Conservation (phyloP, 169 alveolate species). For the Babesia caballi region DNA sequence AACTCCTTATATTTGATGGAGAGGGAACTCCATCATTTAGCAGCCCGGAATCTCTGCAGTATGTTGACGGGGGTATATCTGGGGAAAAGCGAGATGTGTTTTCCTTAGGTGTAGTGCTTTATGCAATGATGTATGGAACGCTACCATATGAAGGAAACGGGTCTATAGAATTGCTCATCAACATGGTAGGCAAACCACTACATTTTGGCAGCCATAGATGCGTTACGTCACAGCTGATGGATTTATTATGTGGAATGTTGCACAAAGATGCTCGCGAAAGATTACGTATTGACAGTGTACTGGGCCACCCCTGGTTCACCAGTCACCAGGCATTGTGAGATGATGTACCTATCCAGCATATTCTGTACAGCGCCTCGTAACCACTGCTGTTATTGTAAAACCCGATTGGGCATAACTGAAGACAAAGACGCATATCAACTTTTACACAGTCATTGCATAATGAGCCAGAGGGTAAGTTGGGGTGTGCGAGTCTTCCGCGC, state of each 20-base stretch:
- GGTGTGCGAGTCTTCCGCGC: no score
- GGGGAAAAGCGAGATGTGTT: conserved; percentile 45
- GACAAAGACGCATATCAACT: no score
- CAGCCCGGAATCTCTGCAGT: conserved; percentile 51
- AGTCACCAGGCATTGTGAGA: no score
- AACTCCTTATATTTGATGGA: conserved; percentile 40
- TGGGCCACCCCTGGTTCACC: conserved; percentile 53
- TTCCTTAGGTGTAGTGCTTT: conserved; percentile 58
- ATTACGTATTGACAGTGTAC: neutral
- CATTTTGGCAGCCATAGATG: conserved; percentile 8
- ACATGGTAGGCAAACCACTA: conserved; percentile 39
- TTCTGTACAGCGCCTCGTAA: no score
- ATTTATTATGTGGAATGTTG: conserved; percentile 34
- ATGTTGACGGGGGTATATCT: conserved; percentile 46
- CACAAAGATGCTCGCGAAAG: conserved; percentile 28
- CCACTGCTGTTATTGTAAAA: no score
- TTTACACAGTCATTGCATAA: no score
- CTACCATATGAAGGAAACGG: conserved; percentile 47
- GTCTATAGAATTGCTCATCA: conserved; percentile 34
- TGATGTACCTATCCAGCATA: no score
- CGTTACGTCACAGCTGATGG: conserved; percentile 23
- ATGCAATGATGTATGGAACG: conserved; percentile 51
- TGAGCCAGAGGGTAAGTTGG: no score
- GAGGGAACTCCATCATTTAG: conserved; percentile 57
- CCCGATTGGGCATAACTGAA: no score